Conservation (phyloP, 2,329 filamentous ascomycete species). For the Microdochium trichocladiopsis region DNA sequence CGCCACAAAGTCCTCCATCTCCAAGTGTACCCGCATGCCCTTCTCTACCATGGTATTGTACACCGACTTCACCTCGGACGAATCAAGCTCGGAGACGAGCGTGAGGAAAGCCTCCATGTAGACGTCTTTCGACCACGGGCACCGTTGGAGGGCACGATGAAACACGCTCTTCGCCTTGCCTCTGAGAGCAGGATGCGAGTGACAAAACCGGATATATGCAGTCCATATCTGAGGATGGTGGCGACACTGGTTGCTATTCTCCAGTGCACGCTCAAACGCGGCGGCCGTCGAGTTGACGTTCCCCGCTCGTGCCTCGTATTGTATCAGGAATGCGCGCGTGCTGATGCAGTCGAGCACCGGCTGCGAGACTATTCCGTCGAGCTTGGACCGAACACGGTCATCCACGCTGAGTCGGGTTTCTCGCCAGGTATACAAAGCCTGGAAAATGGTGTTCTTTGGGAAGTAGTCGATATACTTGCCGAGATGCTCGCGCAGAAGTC, state of each 20-base stretch:
- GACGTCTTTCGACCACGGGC: slow-evolving; percentile 35
- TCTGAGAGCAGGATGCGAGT: slow-evolving; percentile 13
- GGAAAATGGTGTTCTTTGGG: slow-evolving; percentile 70
- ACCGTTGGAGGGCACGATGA: slow-evolving; percentile 26
- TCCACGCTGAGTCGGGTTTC: slow-evolving; percentile 66
- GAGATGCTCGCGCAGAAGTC: slow-evolving; percentile 56
- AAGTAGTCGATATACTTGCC: slow-evolving; percentile 54
- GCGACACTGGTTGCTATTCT: slow-evolving; percentile 24
- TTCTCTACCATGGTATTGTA: slow-evolving; percentile 39
- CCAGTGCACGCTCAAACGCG: slow-evolving; percentile 45
- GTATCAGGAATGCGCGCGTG: slow-evolving; percentile 41
- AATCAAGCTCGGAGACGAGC: slow-evolving; percentile 35
- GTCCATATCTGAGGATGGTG: slow-evolving; percentile 39
- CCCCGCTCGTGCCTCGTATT: slow-evolving; percentile 40
- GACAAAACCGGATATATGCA: slow-evolving; percentile 41
- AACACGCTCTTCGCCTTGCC: slow-evolving; percentile 19
- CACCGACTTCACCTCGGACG: slow-evolving; percentile 39
- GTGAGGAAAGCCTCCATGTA: slow-evolving; percentile 45
- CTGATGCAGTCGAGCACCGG: slow-evolving; percentile 30
- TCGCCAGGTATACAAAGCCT: slow-evolving; percentile 66
- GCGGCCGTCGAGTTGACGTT: slow-evolving; percentile 41
- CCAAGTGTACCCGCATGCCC: slow-evolving; percentile 42
- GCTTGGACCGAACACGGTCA: slow-evolving; percentile 65
- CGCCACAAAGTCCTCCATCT: slow-evolving; percentile 40
- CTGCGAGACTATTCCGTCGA: slow-evolving; percentile 44